Evolutionary conservation across 495 filamentous ascomycete genomes (phyloP), one percentile per base, ranked within the genome.

Genomic region (Hyaloscypha hepaticicola): DNA sequence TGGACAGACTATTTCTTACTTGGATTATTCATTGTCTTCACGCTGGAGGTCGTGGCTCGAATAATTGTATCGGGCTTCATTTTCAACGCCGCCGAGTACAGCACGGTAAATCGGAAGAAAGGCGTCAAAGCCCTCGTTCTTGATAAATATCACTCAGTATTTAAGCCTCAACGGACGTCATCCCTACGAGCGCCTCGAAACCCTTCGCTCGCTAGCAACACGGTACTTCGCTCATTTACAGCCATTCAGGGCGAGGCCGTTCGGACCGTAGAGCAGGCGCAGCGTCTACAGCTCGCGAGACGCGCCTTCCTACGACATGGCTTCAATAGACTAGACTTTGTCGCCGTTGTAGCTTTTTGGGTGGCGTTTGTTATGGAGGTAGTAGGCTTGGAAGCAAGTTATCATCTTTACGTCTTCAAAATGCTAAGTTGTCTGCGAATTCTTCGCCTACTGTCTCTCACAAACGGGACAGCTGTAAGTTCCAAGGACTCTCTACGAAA

Each of bases 261-360:
- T 55, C 58, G 59, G n/a, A 66, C 66, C 55, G 71, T 77, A 45
- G 83, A 92, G 56, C 90, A 96, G 66, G 90, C 92, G 71, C 89
- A 91, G 72, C 90, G 94, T 57, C 77, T 88, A 61, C 85, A 93
- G 58, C 83, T 99, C 60, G 95, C 95, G 31, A 87, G 93, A 63
- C 87, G 95, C 61, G 95, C 95, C 5, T 98, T 97, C 74, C 80
- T 99, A 57, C 87, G 95, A 29, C 95, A 99, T 71, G 90, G 89
- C 11, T 98, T 98, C 78, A 98, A 97, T 74, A 85, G 95, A 61
- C 81, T 98, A 3, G 95, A 99, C 75, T 97, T 98, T 77, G 77
- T 99, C 34, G 96, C 95, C 5, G 88, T 99, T n/a, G 81, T 94
- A n/a, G 88, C 93, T 6, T 98, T 90, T 75, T 99, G 95, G 95